A percentile compares a stretch with the other conserved stretches of the same genome.
Evolutionary conservation across 805 yeast species (phyloP).

Genomic region (Spathaspora arborariae): DNA sequence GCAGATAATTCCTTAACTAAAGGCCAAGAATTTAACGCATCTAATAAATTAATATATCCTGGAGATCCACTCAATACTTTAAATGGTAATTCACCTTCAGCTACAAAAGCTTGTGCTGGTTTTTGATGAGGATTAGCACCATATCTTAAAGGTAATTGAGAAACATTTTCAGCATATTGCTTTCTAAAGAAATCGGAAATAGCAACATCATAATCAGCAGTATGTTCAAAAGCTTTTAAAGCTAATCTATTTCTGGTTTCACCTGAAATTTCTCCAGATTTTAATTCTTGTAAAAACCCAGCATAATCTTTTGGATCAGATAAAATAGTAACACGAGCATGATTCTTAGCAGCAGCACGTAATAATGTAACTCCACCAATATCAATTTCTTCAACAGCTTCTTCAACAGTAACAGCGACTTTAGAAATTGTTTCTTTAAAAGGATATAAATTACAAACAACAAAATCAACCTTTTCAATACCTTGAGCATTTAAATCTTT

Average conservation of each 20-base stretch:
- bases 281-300: constrained; percentile 76
- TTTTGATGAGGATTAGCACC: constrained; percentile 99
- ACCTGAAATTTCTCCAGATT: constrained; percentile 64
- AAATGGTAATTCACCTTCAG: constrained; percentile 87
- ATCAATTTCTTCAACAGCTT: constrained; percentile 98
- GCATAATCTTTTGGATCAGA: constrained; percentile 95
- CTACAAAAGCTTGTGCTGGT: constrained; percentile 95
- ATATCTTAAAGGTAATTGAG: constrained; percentile 93
- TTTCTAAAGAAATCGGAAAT: constrained; percentile 97
- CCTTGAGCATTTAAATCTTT: constrained; percentile 83
- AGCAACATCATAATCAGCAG: constrained; percentile 95
- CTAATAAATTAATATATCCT: constrained; percentile 94
- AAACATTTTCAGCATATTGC: constrained; percentile 84
- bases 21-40: constrained; percentile 98
- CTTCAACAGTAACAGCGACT: constrained; percentile 90
- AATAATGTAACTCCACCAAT: constrained; percentile 95
- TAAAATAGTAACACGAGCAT: constrained; percentile 89
- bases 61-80: constrained; percentile 93
- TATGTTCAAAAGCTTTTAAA: constrained; percentile 95
- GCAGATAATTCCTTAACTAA: constrained; percentile 95
- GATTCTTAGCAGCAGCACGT: constrained; percentile 99
- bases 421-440: constrained; percentile 96
- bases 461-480: constrained; percentile 93
- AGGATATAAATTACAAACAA: constrained; percentile 96
- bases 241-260: constrained; percentile 82